phyloP scores from a whole-genome alignment of 2,329 filamentous ascomycete species.

The Alternaria triticimaculans region DNA sequence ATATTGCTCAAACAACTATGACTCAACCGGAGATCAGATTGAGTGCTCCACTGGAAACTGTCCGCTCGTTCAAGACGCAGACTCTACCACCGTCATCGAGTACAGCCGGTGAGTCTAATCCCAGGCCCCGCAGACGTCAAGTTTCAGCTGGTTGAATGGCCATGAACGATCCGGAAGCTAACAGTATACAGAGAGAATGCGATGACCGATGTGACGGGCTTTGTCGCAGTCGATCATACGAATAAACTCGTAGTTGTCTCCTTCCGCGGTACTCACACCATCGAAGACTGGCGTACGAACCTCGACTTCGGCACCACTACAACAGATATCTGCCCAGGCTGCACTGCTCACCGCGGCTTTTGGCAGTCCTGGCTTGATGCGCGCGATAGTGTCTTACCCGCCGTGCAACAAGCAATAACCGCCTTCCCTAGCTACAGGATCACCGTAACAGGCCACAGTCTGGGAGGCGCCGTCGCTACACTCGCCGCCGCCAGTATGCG shows the following conservation, averaged over 20 bases:
- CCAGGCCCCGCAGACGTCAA: background rate
- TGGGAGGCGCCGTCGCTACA: conserved; percentile 70
- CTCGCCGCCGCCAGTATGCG: conserved; percentile 62
- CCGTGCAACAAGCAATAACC: conserved; percentile 53
- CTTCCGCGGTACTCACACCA: conserved; percentile 64
- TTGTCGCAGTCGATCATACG: conserved; percentile 54
- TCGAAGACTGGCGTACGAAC: conserved; percentile 69
- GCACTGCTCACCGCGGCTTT: conserved; percentile 67
- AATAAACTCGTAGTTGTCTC: conserved; percentile 63
- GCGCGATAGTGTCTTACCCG: conserved; percentile 49
- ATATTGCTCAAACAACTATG: conserved; percentile 59
- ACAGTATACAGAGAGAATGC: conserved; percentile 16
- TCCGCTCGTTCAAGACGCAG: conserved; percentile 55
- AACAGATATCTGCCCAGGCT: conserved; percentile 55
- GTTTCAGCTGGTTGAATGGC: background rate
- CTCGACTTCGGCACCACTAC: conserved; percentile 52
- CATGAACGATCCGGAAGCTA: conserved; percentile 1
- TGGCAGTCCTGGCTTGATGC: conserved; percentile 65
- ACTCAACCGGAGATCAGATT: conserved; percentile 51
- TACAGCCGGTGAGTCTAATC: conserved; percentile 41
- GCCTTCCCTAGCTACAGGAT: conserved; percentile 62
- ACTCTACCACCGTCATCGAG: conserved; percentile 53
- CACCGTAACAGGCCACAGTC: conserved; percentile 70
- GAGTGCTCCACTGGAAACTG: conserved; percentile 57
- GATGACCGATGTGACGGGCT: conserved; percentile 55